phyloP scores from a whole-genome alignment of 495 filamentous ascomycete species.

The Neurospora intermedia region DNA sequence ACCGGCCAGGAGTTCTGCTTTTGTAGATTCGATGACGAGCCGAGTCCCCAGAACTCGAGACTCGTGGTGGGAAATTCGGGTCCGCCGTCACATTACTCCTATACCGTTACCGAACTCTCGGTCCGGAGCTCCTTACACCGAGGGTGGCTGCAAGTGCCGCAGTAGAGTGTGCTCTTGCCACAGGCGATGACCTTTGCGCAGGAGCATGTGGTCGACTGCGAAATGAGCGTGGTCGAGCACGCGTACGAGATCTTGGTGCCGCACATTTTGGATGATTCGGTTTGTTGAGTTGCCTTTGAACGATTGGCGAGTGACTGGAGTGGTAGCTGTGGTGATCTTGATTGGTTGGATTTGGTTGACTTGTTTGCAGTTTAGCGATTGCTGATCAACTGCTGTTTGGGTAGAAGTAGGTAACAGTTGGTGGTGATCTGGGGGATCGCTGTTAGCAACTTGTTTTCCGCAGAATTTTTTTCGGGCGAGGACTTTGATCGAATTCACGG shows the following conservation, averaged over 20 bases:
- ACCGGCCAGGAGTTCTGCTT: not conserved
- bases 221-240: conserved; percentile 20
- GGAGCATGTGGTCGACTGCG: conserved; percentile 18
- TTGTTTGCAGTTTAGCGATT: not conserved
- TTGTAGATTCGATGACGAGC: not conserved
- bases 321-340: not conserved
- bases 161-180: conserved; percentile 23
- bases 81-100: not conserved
- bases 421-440: not conserved
- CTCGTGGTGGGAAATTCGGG: not conserved
- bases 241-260: conserved; percentile 24
- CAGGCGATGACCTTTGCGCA: conserved; percentile 18
- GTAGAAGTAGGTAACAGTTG: not conserved
- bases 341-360: not conserved
- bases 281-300: not conserved
- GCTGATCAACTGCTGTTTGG: not conserved
- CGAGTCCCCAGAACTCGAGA: not conserved
- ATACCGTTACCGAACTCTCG: conserved; percentile 6
- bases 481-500: not conserved
- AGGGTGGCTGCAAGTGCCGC: conserved; percentile 19
- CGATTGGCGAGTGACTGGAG: not conserved
- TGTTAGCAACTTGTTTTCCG: not conserved
- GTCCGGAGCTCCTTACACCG: conserved; percentile 21
- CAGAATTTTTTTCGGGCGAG: not conserved
- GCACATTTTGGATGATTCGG: conserved; percentile 13